phyloP scores from a whole-genome alignment of 2,329 filamentous ascomycete genomes.

The Colletotrichum paranaense region DNA sequence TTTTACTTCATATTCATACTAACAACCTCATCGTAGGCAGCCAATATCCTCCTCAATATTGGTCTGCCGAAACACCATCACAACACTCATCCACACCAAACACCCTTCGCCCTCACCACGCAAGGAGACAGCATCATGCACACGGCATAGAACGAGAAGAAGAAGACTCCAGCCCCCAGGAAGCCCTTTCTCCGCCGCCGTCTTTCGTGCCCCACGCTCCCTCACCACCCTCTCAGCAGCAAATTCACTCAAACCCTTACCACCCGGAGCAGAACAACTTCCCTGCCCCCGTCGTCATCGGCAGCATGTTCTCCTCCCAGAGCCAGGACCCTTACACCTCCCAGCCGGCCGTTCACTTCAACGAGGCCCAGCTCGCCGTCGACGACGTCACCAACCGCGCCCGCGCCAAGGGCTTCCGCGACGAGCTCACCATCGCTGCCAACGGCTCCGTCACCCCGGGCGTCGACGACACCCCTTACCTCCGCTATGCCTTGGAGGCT shows the following conservation, averaged over 20 bases:
- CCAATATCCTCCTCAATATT: constrained; percentile 35
- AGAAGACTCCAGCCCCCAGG: constrained; percentile 38
- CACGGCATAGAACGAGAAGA: constrained; percentile 37
- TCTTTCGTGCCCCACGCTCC: constrained; percentile 49
- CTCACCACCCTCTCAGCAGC: constrained; percentile 52
- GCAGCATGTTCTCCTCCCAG: constrained; percentile 27
- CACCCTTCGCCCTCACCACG: constrained; percentile 33
- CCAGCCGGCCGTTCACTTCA: constrained; percentile 47
- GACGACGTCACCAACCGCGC: constrained; percentile 38
- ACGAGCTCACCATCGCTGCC: constrained; percentile 61
- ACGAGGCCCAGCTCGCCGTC: constrained; percentile 49
- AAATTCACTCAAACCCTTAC: constrained; percentile 34
- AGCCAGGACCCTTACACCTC: constrained; percentile 54
- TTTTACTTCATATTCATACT: constrained; percentile 29
- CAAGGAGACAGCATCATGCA: constrained; percentile 28
- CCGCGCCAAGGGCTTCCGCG: constrained; percentile 54
- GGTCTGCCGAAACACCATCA: constrained; percentile 38
- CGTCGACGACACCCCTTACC: constrained; percentile 86
- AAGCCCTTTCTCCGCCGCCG: constrained; percentile 49
- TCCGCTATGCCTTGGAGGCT: constrained; percentile 90
- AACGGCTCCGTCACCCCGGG: constrained; percentile 74
- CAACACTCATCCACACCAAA: constrained; percentile 38
- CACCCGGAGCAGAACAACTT: constrained; percentile 18
- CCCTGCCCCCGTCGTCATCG: constrained; percentile 25
- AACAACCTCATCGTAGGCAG: constrained; percentile 36